Evolutionary conservation across 2,329 filamentous ascomycete species (phyloP).

Genomic region (Reticulascus tulasneorum): DNA sequence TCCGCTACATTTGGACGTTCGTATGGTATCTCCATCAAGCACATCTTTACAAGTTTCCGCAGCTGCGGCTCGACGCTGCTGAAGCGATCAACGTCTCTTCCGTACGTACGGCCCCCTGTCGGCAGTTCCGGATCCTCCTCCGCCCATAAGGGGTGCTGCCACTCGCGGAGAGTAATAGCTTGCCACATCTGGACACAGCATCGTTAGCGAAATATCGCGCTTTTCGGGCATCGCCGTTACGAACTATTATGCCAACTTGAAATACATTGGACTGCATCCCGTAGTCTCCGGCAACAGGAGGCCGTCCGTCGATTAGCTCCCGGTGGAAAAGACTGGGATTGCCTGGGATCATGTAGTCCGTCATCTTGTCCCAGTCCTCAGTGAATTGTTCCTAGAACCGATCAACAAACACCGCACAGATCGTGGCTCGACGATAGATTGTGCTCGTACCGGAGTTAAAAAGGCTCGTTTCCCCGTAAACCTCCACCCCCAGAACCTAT

Average conservation of each 20-base stretch:
- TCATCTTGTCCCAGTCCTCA: constrained; percentile 10
- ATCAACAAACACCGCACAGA: no score
- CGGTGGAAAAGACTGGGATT: constrained; percentile 3
- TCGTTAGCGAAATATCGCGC: neutral
- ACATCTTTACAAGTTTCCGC: constrained; percentile 18
- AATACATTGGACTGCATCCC: constrained; percentile 15
- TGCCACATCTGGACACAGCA: constrained; percentile 11
- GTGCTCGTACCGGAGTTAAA: constrained; percentile 8
- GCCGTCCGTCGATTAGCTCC: constrained; percentile 1
- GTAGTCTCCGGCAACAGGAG: constrained; percentile 15
- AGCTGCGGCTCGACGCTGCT: constrained; percentile 17
- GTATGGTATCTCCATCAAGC: constrained; percentile 20
- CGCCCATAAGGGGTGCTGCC: neutral
- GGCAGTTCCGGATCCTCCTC: neutral
- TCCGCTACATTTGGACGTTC: constrained; percentile 20
- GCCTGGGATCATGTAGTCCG: neutral
- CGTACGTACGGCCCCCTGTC: constrained; percentile 5
- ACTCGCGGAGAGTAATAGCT: constrained; percentile 7
- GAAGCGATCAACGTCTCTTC: constrained; percentile 8
- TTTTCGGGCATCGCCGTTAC: neutral
- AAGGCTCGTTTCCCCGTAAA: constrained; percentile 3
- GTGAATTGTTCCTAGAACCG: constrained; percentile 15
- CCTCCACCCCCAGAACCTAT: constrained; percentile 8
- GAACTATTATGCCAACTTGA: constrained; percentile 14
- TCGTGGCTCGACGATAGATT: no score